A percentile compares a stretch with the other conserved stretches of the same genome.
Evolutionary conservation across 352 stramenopile genomes (phyloP).

Genomic region (Pythium scleroteichum): DNA sequence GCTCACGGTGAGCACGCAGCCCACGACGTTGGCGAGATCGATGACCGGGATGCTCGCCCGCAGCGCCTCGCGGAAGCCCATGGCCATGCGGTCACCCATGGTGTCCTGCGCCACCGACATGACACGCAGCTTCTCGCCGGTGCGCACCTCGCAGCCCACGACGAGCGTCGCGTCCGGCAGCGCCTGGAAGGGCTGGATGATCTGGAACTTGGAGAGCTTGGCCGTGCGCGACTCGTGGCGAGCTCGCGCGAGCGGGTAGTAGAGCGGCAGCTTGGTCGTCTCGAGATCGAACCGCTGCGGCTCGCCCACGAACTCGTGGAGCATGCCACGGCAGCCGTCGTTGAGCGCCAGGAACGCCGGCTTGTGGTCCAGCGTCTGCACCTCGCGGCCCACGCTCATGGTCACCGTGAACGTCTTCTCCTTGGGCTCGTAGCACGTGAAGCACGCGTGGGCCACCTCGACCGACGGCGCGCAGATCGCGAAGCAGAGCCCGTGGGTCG

Average conservation of each 20-base stretch:
- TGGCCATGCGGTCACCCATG: conserved; percentile 47
- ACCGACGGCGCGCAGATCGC: conserved; percentile 81
- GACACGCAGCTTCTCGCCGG: conserved; percentile 70
- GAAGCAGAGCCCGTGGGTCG: conserved; percentile 68
- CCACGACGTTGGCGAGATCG: conserved; percentile 64
- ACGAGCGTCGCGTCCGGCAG: conserved; percentile 49
- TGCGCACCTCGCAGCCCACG: conserved; percentile 52
- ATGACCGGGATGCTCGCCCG: conserved; percentile 49
- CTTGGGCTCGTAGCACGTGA: conserved; percentile 83
- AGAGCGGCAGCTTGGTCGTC: conserved; percentile 61
- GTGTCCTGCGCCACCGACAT: conserved; percentile 69
- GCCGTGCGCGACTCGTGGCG: conserved; percentile 38
- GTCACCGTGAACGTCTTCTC: conserved; percentile 70
- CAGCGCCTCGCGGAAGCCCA: conserved; percentile 58
- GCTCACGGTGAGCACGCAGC: conserved; percentile 65
- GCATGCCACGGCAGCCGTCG: conserved; percentile 70
- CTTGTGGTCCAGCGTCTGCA: conserved; percentile 69
- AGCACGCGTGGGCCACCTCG: conserved; percentile 73
- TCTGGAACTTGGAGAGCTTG: conserved; percentile 58
- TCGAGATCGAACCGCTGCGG: conserved; percentile 70
- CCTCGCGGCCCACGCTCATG: conserved; percentile 57
- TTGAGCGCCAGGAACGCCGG: conserved; percentile 73
- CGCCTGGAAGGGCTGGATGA: conserved; percentile 71
- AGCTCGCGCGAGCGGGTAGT: conserved; percentile 71
- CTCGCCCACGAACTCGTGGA: conserved; percentile 60